These are phyloP conservation scores for Rhodamnia rubescens DNA, from an alignment of 345 rosid species.

Conservation along the genomic window DNA sequence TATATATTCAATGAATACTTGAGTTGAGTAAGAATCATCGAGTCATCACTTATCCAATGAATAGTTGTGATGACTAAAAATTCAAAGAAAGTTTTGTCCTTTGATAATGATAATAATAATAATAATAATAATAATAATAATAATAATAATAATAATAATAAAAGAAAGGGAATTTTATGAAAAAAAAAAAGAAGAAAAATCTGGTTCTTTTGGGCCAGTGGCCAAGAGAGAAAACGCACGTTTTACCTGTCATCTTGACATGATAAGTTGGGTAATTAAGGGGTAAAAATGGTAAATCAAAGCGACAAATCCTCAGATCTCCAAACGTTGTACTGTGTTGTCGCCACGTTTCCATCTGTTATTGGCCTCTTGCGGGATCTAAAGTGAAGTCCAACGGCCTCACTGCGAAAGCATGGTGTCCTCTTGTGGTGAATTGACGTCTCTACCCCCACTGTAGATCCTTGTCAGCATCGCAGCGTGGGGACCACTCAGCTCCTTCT, in stretches of 20 bases:
- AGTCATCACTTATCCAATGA: no score
- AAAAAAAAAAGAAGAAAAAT: no score
- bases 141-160: no score
- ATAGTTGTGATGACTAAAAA: no score
- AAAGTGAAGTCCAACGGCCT: neutral
- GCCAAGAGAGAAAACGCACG: neutral
- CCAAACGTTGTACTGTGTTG: neutral
- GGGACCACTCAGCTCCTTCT: neutral
- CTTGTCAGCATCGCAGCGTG: neutral
- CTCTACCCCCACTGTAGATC: neutral
- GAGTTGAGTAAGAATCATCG: no score
- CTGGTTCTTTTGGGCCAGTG: neutral
- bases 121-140: no score
- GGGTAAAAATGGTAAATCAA: neutral
- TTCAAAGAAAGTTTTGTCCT: no score
- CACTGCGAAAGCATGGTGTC: neutral
- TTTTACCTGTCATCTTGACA: neutral
- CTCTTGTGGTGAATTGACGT: neutral
- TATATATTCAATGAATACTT: no score
- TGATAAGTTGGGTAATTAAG: neutral
- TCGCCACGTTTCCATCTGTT: neutral
- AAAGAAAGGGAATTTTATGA: no score
- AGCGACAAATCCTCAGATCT: neutral
- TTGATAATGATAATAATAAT: no score
- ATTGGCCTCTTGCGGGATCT: neutral